Conservation (phyloP, 768 basidiomycete genomes). For the Krasilnikovozyma curviuscula region DNA sequence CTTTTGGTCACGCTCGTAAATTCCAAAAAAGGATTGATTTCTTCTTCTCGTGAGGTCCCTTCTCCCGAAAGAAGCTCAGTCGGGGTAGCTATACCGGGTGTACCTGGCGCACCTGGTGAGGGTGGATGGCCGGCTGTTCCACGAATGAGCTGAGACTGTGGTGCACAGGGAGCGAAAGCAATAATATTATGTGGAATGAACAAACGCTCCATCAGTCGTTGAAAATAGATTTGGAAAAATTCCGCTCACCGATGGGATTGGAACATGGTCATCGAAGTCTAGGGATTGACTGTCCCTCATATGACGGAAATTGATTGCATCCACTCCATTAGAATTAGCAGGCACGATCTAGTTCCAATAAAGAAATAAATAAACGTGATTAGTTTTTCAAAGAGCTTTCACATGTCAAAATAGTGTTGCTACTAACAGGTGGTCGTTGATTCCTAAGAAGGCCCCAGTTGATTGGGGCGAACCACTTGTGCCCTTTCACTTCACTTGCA, state of each 20-base stretch:
- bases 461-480: conserved; percentile 92
- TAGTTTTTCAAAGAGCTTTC: not conserved
- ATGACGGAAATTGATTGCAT: conserved; percentile 75
- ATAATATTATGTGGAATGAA: not conserved
- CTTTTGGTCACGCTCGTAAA: conserved; percentile 65
- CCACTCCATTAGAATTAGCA: conserved; percentile 50
- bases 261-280: conserved; percentile 45
- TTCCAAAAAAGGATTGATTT: conserved; percentile 57
- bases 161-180: conserved; percentile 20
- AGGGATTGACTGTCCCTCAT: conserved; percentile 78
- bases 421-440: conserved; percentile 69
- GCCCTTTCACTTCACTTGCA: conserved; percentile 94
- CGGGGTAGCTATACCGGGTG: conserved; percentile 25
- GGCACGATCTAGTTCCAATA: conserved; percentile 49
- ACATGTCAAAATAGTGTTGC: conserved; percentile 4
- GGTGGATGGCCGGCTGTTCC: conserved; percentile 24
- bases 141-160: conserved; percentile 26
- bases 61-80: conserved; percentile 18
- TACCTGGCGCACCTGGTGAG: conserved; percentile 17
- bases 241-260: conserved; percentile 8
- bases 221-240: conserved; percentile 20
- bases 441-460: conserved; percentile 93
- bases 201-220: not conserved
- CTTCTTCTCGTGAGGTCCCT: conserved; percentile 17
- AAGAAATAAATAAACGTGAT: conserved; percentile 4